phyloP scores from a whole-genome alignment of 2,329 filamentous ascomycete species.

The Fusarium algeriense region DNA sequence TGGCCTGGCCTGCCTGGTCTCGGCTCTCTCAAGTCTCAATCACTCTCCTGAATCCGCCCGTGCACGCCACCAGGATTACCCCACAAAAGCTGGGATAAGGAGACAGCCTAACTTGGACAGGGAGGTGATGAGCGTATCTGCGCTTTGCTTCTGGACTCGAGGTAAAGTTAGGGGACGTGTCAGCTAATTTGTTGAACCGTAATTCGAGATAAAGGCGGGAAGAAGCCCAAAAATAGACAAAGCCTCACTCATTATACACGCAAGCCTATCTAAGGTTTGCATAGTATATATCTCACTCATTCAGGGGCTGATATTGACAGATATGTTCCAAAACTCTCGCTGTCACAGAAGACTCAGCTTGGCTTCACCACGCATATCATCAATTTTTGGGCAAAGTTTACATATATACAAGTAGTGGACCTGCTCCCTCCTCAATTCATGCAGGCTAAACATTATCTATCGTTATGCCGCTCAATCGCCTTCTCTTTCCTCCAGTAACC shows the following conservation, averaged over 20 bases:
- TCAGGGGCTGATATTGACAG: background rate
- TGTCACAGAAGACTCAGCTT: constrained; percentile 1
- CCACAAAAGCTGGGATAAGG: constrained; percentile 44
- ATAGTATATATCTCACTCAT: background rate
- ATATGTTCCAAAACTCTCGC: constrained; percentile 22
- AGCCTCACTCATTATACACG: background rate
- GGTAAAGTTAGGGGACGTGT: background rate
- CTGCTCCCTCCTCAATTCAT: constrained; percentile 29
- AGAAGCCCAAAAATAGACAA: background rate
- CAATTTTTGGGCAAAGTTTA: constrained; percentile 44
- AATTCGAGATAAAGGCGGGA: background rate
- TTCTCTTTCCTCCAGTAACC: constrained; percentile 11
- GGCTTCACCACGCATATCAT: constrained; percentile 16
- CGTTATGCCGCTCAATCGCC: constrained; percentile 36
- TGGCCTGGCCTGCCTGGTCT: background rate
- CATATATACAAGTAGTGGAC: constrained; percentile 47
- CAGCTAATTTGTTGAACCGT: constrained; percentile 5
- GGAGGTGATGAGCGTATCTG: constrained; percentile 30
- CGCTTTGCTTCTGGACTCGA: constrained; percentile 4
- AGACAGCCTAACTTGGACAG: constrained; percentile 36
- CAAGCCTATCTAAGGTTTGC: background rate
- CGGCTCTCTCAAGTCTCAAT: background rate
- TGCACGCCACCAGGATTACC: constrained; percentile 41
- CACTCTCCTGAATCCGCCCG: constrained; percentile 37
- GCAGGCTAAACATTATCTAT: constrained; percentile 47